Base-by-base conservation (phyloP, 2,329 filamentous ascomycete species). In the Colletotrichum graminicola region DNA sequence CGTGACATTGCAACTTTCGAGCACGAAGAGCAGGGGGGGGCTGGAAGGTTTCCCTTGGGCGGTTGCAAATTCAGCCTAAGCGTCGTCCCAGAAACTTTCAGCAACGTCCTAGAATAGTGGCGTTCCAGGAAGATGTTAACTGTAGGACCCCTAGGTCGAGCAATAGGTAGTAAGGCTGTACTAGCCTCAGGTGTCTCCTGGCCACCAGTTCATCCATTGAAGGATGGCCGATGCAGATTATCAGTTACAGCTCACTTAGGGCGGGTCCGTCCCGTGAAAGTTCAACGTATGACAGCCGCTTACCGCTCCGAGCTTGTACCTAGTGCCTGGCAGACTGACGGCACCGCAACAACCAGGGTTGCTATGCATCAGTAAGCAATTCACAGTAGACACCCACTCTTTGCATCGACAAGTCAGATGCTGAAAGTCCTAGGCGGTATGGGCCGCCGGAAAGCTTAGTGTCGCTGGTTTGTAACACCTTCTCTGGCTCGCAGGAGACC, bases 121-220 rank as follows among this genome's bases (percentile, higher is more conserved):
- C 12, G 41, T 66, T n/a, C 43, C 29, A 12, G 21, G 34, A 7
- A 14, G 2, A 23, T 34, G 41, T 32, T 39, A 34, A n/a, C 21
- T n/a, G 41, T 18, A 26, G 21, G n/a, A 41, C 45, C 36, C 36
- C 29, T 36, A 64, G 21, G 41, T 43, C 8, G 12, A 18, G 16
- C 12, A 6, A 29, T 41, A 39, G n/a, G n/a, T 41, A 39, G n/a
- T 34, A 18, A 52, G 36, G 23, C 18, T 51, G 34, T 49, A 43
- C 34, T 39, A 23, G 18, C 4, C 8, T 43, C 26, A 71, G 57
- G 64, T 62, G 57, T 54, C 34, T 71, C 56, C 61, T 34, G 70
- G 66, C 66, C 66, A 56, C 57, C 67, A 56, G 67, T 43, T 72
- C 70, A 71, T 71, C 43, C 41, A 39, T 62, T n/a, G 32, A 59